These are phyloP conservation scores for Spathaspora girioi DNA, from an alignment of 805 yeast species.

Conservation along the genomic window DNA sequence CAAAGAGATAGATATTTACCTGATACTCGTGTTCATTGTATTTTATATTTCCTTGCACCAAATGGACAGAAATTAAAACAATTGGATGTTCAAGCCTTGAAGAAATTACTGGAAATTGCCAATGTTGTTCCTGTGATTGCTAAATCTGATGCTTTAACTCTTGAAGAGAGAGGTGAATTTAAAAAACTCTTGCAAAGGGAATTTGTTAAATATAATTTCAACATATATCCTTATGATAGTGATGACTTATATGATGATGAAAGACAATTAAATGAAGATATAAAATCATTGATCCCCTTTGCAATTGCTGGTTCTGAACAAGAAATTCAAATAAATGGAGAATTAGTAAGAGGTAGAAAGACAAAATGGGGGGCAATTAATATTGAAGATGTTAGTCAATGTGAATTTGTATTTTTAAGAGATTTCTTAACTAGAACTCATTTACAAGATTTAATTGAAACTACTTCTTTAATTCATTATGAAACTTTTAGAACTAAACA, in stretches of 20 bases:
- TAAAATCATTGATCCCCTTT: conserved; percentile 77
- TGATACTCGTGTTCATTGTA: conserved; percentile 92
- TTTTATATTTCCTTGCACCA: conserved; percentile 87
- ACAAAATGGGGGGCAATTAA: conserved; percentile 92
- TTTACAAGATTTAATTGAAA: conserved; percentile 91
- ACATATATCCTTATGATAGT: conserved; percentile 79
- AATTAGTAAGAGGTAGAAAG: conserved; percentile 81
- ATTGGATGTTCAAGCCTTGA: conserved; percentile 78
- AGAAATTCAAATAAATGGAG: conserved; percentile 72
- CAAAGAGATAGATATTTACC: conserved; percentile 78
- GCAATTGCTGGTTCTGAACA: conserved; percentile 91
- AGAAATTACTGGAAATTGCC: conserved; percentile 81
- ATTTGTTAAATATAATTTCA: conserved; percentile 66
- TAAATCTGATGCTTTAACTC: conserved; percentile 84
- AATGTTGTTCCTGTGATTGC: conserved; percentile 96
- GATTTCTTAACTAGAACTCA: conserved; percentile 95
- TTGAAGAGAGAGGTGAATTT: conserved; percentile 76
- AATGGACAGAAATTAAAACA: conserved; percentile 81
- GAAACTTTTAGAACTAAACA: conserved; percentile 93
- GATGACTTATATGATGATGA: conserved; percentile 70
- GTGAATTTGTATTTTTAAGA: conserved; percentile 92
- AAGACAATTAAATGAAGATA: conserved; percentile 67
- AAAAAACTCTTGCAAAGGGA: conserved; percentile 77
- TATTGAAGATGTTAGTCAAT: conserved; percentile 91
- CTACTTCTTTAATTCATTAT: conserved; percentile 83